These are phyloP conservation scores for Globisporangium emineosum DNA, from an alignment of 352 stramenopile genomes.

Conservation along the genomic window DNA sequence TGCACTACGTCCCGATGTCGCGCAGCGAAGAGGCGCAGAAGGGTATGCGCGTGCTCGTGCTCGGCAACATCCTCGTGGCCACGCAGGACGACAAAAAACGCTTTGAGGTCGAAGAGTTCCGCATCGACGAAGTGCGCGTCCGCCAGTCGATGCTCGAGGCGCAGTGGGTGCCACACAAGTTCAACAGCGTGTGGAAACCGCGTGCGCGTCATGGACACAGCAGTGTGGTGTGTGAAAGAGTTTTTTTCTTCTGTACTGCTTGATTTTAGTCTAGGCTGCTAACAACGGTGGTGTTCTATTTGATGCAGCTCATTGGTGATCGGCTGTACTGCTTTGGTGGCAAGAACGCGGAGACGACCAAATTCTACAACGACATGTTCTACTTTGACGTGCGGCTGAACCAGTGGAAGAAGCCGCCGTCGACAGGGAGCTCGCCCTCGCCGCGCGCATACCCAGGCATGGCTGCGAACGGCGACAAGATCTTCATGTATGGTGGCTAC, in stretches of 20 bases:
- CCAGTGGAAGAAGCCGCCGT: constrained; percentile 44
- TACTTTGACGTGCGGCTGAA: constrained; percentile 65
- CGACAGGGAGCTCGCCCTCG: constrained; percentile 31
- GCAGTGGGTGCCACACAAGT: constrained; percentile 38
- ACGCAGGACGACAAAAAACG: constrained; percentile 13
- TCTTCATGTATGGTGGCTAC: constrained; percentile 68
- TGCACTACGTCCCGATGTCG: constrained; percentile 61
- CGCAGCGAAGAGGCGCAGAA: constrained; percentile 27
- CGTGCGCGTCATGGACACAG: constrained; percentile 54
- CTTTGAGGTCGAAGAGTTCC: constrained; percentile 52
- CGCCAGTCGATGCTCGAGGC: constrained; percentile 45
- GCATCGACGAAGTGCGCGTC: constrained; percentile 61
- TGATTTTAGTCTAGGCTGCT: background rate
- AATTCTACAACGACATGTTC: constrained; percentile 73
- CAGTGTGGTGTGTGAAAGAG: constrained; percentile 37
- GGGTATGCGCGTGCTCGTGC: constrained; percentile 55
- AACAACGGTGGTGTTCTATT: background rate
- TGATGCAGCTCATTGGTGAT: constrained; percentile 38
- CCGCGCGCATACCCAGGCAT: constrained; percentile 52
- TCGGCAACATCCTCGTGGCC: constrained; percentile 60
- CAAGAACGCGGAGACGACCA: constrained; percentile 42
- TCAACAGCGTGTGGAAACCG: constrained; percentile 63
- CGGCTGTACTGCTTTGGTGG: constrained; percentile 74
- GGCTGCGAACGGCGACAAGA: constrained; percentile 42
- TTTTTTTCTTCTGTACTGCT: background rate